Evolutionary conservation across 169 alveolate species (phyloP), one percentile per base, ranked within the genome.

Genomic region (Cryptosporidium viatorum): DNA sequence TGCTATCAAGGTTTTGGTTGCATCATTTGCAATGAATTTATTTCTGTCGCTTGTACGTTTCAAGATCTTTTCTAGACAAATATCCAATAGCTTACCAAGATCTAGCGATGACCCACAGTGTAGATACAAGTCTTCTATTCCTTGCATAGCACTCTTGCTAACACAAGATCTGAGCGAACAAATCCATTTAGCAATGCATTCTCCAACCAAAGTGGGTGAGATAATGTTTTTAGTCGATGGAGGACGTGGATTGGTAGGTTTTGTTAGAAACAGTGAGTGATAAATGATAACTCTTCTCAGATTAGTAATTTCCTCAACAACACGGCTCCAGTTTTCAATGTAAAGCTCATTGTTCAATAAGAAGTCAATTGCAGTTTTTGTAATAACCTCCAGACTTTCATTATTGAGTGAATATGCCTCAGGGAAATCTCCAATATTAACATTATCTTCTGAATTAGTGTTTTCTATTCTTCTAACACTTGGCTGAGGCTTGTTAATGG

Each of bases 11-110:
- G 89, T 65, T 43, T 80, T 59, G 2, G 73, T 62, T 59, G 89
- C 89, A 48, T 80, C 89, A 29, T 80, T 80, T 37, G 89, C 74
- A 45, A 80, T 62, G 89, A 80, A 80, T 80, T 80, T 80, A 41
- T 80, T 80, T 48, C 80, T 74, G 39, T 80, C 89, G n/a, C 35
- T 80, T 23, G 89, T 80, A 31, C 89, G 73, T 26, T 80, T 80
- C 23, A 80, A 70, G 7, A 80, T 62, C 45, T 59, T 65, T 62
- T 80, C 89, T 12, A 80, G 43, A 37, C 62, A 62, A 41, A 80
- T 59, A n/a, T 80, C 89, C 39, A 80, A n/a, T 3, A 80, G 31
- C 62, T 65, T 80, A 45, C 89, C 89, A n/a, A 80, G 39, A 62
- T 80, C 89, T 35, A 80, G 29, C 23, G 69, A 80, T 41, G 73